Conservation (phyloP, 495 filamentous ascomycete species). For the Penicillium coprophilum region DNA sequence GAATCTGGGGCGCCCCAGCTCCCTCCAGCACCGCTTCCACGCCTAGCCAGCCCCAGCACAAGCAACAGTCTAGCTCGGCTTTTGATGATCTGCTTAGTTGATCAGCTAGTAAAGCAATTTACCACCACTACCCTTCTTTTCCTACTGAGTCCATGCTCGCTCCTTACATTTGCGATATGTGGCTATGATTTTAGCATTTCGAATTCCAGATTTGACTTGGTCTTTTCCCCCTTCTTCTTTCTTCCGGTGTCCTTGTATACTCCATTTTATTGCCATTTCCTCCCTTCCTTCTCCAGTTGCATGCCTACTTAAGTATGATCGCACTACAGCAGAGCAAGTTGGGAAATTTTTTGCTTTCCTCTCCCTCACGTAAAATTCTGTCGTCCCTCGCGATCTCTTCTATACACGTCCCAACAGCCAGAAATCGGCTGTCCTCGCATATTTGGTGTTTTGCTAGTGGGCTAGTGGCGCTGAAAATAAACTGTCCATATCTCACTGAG, state of each 20-base stretch:
- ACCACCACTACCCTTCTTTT: not conserved
- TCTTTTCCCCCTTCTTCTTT: conserved; percentile 4
- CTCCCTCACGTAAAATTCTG: not conserved
- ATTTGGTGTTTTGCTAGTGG: not conserved
- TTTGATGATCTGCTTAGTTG: conserved; percentile 68
- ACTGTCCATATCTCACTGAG: not conserved
- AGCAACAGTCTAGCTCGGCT: conserved; percentile 46
- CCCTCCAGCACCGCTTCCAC: conserved; percentile 32
- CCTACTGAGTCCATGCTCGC: not conserved
- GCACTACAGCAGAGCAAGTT: not conserved
- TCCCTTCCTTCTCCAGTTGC: not conserved
- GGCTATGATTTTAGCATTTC: conserved; percentile 9
- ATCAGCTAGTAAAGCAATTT: conserved; percentile 12
- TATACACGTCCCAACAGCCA: not conserved
- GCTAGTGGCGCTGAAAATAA: not conserved
- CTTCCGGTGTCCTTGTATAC: not conserved
- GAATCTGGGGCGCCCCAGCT: conserved; percentile 81
- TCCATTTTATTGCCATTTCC: not conserved
- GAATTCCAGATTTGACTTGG: conserved; percentile 8
- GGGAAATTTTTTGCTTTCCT: not conserved
- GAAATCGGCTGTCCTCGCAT: not conserved
- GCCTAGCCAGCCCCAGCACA: conserved; percentile 31
- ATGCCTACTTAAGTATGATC: not conserved
- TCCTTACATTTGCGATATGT: conserved; percentile 4
- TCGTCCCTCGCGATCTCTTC: not conserved